phyloP scores from a whole-genome alignment of 2,329 filamentous ascomycete species.

The Sodiomyces alkalinus region DNA sequence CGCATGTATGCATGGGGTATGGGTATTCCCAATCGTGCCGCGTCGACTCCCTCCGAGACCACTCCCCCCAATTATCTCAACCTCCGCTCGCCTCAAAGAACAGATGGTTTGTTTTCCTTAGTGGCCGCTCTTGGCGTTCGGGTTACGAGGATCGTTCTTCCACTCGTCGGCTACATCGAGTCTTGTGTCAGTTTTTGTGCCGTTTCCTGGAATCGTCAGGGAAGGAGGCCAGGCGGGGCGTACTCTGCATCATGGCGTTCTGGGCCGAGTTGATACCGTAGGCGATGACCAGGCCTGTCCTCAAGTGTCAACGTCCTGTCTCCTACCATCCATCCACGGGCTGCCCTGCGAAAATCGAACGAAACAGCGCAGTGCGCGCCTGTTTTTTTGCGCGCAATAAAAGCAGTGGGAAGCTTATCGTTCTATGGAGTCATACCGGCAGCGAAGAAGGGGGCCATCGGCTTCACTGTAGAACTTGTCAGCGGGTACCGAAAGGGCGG shows the following conservation, averaged over 20 bases:
- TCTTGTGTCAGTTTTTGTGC: slow-evolving; percentile 12
- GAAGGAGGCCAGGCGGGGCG: slow-evolving; percentile 11
- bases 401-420: no score
- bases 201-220: no score
- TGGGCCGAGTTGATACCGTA: slow-evolving; percentile 84
- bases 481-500: slow-evolving; percentile 5
- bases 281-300: slow-evolving; percentile 62
- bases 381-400: no score
- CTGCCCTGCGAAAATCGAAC: no score
- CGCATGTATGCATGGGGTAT: slow-evolving; percentile 3
- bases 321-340: no score
- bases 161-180: slow-evolving; percentile 62
- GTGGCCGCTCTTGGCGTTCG: slow-evolving; percentile 36
- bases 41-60: neutral
- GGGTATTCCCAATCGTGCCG: slow-evolving; percentile 3
- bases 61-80: slow-evolving; percentile 4
- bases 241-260: slow-evolving; percentile 65
- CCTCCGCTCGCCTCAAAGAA: neutral
- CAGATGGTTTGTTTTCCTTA: slow-evolving; percentile 21
- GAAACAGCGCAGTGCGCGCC: no score
- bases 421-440: slow-evolving; percentile 75
- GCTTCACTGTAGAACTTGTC: slow-evolving; percentile 49
- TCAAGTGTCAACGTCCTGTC: neutral
- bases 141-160: slow-evolving; percentile 95
- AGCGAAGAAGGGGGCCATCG: slow-evolving; percentile 84